phyloP scores from a whole-genome alignment of 257 asterid species.

The Forsythia suspensa region DNA sequence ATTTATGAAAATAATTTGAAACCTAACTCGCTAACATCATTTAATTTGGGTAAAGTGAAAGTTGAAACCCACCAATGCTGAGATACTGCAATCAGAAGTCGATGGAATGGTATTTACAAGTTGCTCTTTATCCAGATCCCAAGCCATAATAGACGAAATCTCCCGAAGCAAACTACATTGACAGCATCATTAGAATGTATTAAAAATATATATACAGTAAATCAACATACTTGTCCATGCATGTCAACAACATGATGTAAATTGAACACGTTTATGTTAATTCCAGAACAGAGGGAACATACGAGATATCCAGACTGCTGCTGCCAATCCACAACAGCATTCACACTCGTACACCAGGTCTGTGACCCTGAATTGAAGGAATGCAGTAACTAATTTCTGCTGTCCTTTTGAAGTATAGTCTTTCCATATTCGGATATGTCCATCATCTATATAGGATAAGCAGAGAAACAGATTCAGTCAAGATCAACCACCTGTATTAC shows the following conservation, averaged over 20 bases:
- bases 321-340: constrained; percentile 99
- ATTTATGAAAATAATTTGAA: neutral
- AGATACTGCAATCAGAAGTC: constrained; percentile 75
- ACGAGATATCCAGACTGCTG: constrained; percentile 91
- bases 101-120: constrained; percentile 76
- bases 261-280: neutral
- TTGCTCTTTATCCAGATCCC: constrained; percentile 99
- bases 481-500: neutral
- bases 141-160: constrained; percentile 82
- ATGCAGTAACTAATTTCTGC: constrained; percentile 87
- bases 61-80: constrained; percentile 75
- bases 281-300: constrained; percentile 10
- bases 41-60: neutral
- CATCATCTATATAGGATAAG: constrained; percentile 63
- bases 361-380: constrained; percentile 87
- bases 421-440: constrained; percentile 92
- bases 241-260: neutral
- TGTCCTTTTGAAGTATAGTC: constrained; percentile 70
- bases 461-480: constrained; percentile 10
- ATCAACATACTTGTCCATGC: neutral
- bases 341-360: constrained; percentile 84
- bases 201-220: constrained; percentile 4
- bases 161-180: constrained; percentile 73
- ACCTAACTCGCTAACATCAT: neutral
- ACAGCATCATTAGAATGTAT: constrained; percentile 17